A percentile compares a stretch with the other conserved stretches of the same genome.
phyloP scores from a whole-genome alignment of 2,329 filamentous ascomycete genomes.

The Endothia cerciana region DNA sequence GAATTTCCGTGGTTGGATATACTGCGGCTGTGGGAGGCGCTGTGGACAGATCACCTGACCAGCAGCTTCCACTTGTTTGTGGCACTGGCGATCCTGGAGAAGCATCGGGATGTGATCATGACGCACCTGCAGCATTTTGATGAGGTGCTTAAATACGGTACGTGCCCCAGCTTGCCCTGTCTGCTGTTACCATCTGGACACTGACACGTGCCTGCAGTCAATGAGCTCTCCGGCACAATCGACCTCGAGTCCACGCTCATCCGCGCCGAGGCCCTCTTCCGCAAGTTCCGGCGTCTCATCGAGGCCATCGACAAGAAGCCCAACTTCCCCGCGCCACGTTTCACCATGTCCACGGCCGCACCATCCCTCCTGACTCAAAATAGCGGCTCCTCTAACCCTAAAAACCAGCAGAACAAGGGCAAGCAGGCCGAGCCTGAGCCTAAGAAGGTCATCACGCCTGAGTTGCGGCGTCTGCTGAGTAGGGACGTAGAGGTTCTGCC shows the following conservation, averaged over 20 bases:
- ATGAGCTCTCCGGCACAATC: slow-evolving; percentile 91
- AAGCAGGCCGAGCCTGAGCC: slow-evolving; percentile 34
- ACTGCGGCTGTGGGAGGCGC: slow-evolving; percentile 83
- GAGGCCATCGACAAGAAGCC: slow-evolving; percentile 91
- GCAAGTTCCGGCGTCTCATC: slow-evolving; percentile 83
- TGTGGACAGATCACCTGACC: slow-evolving; percentile 92
- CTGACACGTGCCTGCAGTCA: slow-evolving; percentile 61
- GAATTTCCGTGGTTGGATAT: slow-evolving; percentile 92
- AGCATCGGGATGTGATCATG: slow-evolving; percentile 96
- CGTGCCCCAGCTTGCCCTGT: slow-evolving; percentile 36
- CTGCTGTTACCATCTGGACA: slow-evolving; percentile 20
- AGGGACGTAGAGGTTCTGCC: slow-evolving; percentile 51
- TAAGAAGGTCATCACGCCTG: slow-evolving; percentile 58
- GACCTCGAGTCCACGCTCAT: slow-evolving; percentile 86
- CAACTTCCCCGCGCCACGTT: slow-evolving; percentile 72
- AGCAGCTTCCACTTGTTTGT: slow-evolving; percentile 95
- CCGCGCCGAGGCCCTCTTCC: slow-evolving; percentile 86
- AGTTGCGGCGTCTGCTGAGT: slow-evolving; percentile 58
- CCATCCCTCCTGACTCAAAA: slow-evolving; percentile 5
- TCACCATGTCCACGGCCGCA: slow-evolving; percentile 28
- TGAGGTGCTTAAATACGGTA: slow-evolving; percentile 94
- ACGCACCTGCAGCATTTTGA: slow-evolving; percentile 92
- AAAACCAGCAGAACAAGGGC: slow-evolving; percentile 20
- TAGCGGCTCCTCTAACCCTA: slow-evolving; percentile 19
- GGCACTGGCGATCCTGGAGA: slow-evolving; percentile 91